These are phyloP conservation scores for Chloris gayana DNA, from an alignment of 176 grass and related monocot species.

Conservation along the genomic window DNA sequence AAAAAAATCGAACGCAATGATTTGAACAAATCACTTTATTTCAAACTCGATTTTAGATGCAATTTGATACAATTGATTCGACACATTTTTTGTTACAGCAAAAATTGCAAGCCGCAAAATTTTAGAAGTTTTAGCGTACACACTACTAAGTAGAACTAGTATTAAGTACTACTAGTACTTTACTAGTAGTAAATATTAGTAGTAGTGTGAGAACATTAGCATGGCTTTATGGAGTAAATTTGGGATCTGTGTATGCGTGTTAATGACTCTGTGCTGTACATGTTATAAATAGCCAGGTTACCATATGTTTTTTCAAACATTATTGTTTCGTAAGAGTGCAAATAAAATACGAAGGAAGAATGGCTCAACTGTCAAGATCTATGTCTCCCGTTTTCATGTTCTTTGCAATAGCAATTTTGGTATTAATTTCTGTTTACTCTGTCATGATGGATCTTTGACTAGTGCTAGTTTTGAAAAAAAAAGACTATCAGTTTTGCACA, in stretches of 20 bases:
- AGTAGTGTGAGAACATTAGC: too few species aligned
- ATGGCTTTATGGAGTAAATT: neutral
- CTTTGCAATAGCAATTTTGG: slow-evolving; percentile 21
- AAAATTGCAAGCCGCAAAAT: too few species aligned
- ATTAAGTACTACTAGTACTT: too few species aligned
- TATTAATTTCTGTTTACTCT: slow-evolving; percentile 2
- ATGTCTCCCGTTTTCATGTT: slow-evolving; percentile 23
- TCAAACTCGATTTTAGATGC: too few species aligned
- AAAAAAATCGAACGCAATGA: too few species aligned
- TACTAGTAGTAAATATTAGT: too few species aligned
- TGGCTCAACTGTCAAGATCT: slow-evolving; percentile 1
- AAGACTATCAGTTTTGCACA: neutral
- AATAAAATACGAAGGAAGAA: slow-evolving; percentile 12
- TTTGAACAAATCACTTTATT: too few species aligned
- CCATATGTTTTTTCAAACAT: neutral
- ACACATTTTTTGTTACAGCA: too few species aligned
- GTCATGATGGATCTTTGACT: neutral
- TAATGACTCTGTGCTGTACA: neutral
- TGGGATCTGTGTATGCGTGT: neutral
- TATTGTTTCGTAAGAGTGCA: neutral
- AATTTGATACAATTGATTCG: too few species aligned
- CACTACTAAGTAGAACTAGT: too few species aligned
- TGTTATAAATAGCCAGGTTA: slow-evolving; percentile 4
- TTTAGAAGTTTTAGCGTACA: too few species aligned
- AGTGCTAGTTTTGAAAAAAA: too few species aligned